Conservation (phyloP, 2,329 filamentous ascomycete genomes). For the Harringtonia aguacate region DNA sequence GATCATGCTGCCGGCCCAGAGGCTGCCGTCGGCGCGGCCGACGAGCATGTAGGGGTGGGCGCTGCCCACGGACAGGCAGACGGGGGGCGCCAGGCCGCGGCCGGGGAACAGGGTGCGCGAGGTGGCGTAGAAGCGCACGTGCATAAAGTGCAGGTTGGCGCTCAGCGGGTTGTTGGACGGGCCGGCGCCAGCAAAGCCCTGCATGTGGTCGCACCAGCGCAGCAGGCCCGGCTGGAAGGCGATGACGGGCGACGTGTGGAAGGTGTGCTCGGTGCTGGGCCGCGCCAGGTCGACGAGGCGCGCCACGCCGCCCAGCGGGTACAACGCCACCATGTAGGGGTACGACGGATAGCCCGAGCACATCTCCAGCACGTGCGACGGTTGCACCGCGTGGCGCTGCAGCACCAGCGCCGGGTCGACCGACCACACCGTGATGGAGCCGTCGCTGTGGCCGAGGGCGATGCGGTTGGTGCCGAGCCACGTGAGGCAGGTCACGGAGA, state of each 20-base stretch:
- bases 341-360: slow-evolving; percentile 44
- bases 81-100: slow-evolving; percentile 24
- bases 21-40: slow-evolving; percentile 36
- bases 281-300: slow-evolving; percentile 41
- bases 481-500: slow-evolving; percentile 40
- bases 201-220: slow-evolving; percentile 42
- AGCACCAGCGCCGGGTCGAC: slow-evolving; percentile 37
- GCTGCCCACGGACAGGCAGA: slow-evolving; percentile 36
- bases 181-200: slow-evolving; percentile 42
- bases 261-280: slow-evolving; percentile 42
- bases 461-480: slow-evolving; percentile 47
- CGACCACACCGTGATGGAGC: slow-evolving; percentile 46
- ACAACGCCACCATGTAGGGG: slow-evolving; percentile 43
- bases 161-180: slow-evolving; percentile 42
- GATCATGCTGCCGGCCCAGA: slow-evolving; percentile 26
- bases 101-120: slow-evolving; percentile 40
- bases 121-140: slow-evolving; percentile 40
- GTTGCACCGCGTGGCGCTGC: slow-evolving; percentile 41
- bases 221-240: slow-evolving; percentile 42
- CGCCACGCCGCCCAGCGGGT: slow-evolving; percentile 41
- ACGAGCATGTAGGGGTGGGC: slow-evolving; percentile 42
- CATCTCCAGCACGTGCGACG: slow-evolving; percentile 42
- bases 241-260: slow-evolving; percentile 38
- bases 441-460: slow-evolving; percentile 44
- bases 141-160: slow-evolving; percentile 40